These are phyloP conservation scores for Chlamydomonas schloesseri DNA, from an alignment of 139 green algal species.

Conservation along the genomic window DNA sequence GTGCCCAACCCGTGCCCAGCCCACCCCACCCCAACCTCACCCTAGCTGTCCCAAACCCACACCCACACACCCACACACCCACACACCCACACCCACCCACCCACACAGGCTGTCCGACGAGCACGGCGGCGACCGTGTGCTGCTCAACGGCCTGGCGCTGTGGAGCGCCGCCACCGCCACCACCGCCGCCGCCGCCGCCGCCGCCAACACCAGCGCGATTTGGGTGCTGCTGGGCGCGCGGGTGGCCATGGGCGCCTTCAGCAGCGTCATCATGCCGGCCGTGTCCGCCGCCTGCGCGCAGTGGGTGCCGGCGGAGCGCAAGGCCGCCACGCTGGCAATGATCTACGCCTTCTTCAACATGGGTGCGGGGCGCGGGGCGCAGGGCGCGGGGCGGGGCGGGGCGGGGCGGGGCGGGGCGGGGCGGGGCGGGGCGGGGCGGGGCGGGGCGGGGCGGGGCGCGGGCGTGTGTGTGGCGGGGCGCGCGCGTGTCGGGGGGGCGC, in stretches of 20 bases:
- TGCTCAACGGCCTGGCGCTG: slow-evolving; percentile 64
- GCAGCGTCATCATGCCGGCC: slow-evolving; percentile 74
- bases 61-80: not conserved
- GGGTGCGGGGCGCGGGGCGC: slow-evolving; percentile 29
- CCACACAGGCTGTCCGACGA: too few species aligned
- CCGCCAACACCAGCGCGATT: slow-evolving; percentile 29
- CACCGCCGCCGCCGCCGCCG: slow-evolving; percentile 47
- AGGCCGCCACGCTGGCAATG: slow-evolving; percentile 51
- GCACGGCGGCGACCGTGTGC: too few species aligned
- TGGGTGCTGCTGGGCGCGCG: slow-evolving; percentile 23
- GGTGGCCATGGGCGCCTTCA: slow-evolving; percentile 64
- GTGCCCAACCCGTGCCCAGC: too few species aligned
- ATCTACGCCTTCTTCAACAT: slow-evolving; percentile 76
- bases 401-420: too few species aligned
- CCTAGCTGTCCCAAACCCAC: too few species aligned
- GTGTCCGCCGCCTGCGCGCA: slow-evolving; percentile 64
- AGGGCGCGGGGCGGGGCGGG: too few species aligned
- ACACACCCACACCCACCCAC: too few species aligned
- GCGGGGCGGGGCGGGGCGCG: too few species aligned
- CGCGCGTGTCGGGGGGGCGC: too few species aligned
- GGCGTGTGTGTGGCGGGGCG: not conserved
- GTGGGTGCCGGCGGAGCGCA: slow-evolving; percentile 62
- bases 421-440: too few species aligned
- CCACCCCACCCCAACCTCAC: not conserved
- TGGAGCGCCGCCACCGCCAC: slow-evolving; percentile 67